Evolutionary conservation across 1,284 basidiomycete genomes (phyloP), one percentile per base, ranked within the genome.

Genomic region (Cerrena zonata): DNA sequence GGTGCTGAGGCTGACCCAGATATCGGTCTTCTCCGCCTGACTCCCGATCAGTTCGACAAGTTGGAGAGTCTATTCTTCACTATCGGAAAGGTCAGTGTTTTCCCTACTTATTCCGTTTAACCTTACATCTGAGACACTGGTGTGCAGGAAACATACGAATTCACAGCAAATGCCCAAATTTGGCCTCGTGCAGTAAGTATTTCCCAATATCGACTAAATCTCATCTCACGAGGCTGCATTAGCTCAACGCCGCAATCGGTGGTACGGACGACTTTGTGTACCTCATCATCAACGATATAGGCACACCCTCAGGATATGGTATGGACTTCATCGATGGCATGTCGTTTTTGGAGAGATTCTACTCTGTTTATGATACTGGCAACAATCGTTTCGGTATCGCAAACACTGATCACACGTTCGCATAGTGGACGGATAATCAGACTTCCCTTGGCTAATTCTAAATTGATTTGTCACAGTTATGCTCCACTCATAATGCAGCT

Each of bases 141-240:
- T n/a, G n/a, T n/a, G 21, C 24, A 42, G 41, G 11, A 36, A 36
- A 52, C 43, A 2, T 74, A 70, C 54, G 71, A 75, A 59, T 63
- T 80, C 47, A 77, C 74, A 3, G 61, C 76, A 2, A 76, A 80
- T 51, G 78, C 77, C 2, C 79, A 80, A 66, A 71, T 78, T 54
- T 81, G 74, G 74, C 48, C 48, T 5, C 21, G 48, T 11, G 40
- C 40, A 18, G 48, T 49, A 37, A 11, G 48, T 48, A 4, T 23
- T 19, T 19, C 23, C 30, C 11, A 24, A 19, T 4, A 7, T 21
- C 23, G 10, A 7, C 7, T 48, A 19, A 48, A 7, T 13, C 23
- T 4, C 19, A 7, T 40, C 34, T 19, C 30, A 34, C 41, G 11
- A 42, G 19, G 5, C 24, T 19, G 5, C n/a, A 22, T 22, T 41